Evolutionary conservation across 1,284 basidiomycete genomes (phyloP), one percentile per base, ranked within the genome.

Genomic region (Amylostereum areolatum): DNA sequence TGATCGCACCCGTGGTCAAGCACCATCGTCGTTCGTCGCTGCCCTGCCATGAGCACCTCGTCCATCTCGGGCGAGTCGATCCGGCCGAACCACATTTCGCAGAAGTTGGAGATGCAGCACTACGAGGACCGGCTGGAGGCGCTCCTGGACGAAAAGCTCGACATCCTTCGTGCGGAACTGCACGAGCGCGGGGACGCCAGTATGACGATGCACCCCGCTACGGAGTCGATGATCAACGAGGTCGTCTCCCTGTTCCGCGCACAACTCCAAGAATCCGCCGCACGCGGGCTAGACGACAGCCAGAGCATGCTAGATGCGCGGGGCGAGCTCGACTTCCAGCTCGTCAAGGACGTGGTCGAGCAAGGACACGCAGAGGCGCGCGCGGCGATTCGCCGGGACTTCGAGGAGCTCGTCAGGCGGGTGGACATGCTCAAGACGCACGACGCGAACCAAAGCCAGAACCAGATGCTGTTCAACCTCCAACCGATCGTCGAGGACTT

Each of bases 251-350:
- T 86, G 50, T 83, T 89, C 72, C 73, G 81, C 3, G 68, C 76
- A 9, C 84, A 87, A 55, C 66, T 89, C 8, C 78, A 79, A 48
- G 80, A 83, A 30, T 79, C 80, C 3, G 80, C 81, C 1, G 67
- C 71, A 5, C 70, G 73, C 32, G 72, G 75, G 18, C 58, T 83
- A 51, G 81, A 85, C n/a, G 81, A 85, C 45, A 78, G 75, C 52
- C 78, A 78, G 57, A 69, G 78, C 67, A 18, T 18, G 18, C 1
- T 18, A 18, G 84, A 89, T 60, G 85, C 82, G 29, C 77, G 79
- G 25, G 85, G 84, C 29, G 87, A 89, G 55, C 66, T 89, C 28
- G 87, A 90, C 66, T 80, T 89, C 58, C 82, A 88, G 62, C 67
- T 88, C 52, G 75, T 91, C 58, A 83, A 77, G 59, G 81, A 80